phyloP scores from a whole-genome alignment of 768 basidiomycete species.

The Mycena chlorophos region DNA sequence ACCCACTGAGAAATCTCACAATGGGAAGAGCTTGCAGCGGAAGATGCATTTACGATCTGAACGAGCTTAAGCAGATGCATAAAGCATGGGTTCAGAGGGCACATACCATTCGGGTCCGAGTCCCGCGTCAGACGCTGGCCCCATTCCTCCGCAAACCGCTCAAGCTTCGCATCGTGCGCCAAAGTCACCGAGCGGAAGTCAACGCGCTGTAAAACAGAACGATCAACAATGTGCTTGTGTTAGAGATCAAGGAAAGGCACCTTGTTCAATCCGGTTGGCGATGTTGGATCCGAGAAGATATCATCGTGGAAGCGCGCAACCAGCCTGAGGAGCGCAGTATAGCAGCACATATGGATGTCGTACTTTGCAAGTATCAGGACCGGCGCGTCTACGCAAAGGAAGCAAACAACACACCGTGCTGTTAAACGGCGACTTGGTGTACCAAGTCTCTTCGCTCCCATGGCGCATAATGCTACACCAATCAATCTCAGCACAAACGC shows the following conservation, averaged over 20 bases:
- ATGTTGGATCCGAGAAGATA: constrained; percentile 69
- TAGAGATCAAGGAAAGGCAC: constrained; percentile 31
- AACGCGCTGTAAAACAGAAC: constrained; percentile 45
- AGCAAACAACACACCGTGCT: constrained; percentile 43
- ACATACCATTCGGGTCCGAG: constrained; percentile 57
- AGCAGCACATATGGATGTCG: constrained; percentile 75
- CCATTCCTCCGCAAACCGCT: constrained; percentile 68
- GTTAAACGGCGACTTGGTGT: constrained; percentile 65
- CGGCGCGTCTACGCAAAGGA: constrained; percentile 11
- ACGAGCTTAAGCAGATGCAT: constrained; percentile 1
- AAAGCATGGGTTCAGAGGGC: background rate
- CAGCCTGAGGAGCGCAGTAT: constrained; percentile 67
- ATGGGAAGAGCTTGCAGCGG: constrained; percentile 69
- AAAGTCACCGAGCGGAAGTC: constrained; percentile 68
- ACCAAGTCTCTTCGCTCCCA: constrained; percentile 68
- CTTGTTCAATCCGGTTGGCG: constrained; percentile 71
- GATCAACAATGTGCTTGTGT: constrained; percentile 7
- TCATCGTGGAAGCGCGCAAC: constrained; percentile 75
- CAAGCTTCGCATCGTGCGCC: constrained; percentile 58
- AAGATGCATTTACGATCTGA: constrained; percentile 60
- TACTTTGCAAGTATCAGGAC: constrained; percentile 42
- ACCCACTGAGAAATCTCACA: constrained; percentile 45
- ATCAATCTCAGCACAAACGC: background rate
- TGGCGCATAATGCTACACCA: constrained; percentile 60
- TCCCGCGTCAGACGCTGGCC: constrained; percentile 55